Conservation (phyloP, 2,329 filamentous ascomycete species). For the Orbilia quercus region DNA sequence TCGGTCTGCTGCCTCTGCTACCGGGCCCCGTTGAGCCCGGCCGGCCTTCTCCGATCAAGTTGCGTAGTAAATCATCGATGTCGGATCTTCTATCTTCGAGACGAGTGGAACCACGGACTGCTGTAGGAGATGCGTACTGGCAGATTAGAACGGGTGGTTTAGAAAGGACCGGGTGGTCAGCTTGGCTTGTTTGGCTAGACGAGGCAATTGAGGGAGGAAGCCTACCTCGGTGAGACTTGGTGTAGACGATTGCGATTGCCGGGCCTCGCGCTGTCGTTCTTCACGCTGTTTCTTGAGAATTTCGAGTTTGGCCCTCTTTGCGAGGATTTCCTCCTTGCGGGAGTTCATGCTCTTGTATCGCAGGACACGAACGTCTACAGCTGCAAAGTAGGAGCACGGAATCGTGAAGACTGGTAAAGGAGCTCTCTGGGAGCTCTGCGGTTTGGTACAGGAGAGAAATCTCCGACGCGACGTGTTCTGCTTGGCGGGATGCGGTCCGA, state of each 20-base stretch:
- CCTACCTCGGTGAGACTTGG: constrained; percentile 79
- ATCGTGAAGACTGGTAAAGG: constrained; percentile 18
- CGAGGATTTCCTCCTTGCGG: constrained; percentile 93
- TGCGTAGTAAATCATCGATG: constrained; percentile 86
- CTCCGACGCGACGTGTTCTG: too few species aligned
- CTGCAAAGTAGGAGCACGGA: constrained; percentile 49
- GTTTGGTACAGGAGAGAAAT: not conserved
- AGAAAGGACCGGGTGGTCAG: constrained; percentile 32
- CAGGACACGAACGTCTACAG: constrained; percentile 32
- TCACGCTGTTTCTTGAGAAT: constrained; percentile 91
- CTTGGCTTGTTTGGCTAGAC: constrained; percentile 15
- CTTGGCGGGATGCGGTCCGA: not conserved
- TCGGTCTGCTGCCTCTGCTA: constrained; percentile 79
- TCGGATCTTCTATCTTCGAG: constrained; percentile 66
- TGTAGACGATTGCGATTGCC: constrained; percentile 77
- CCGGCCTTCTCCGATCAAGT: constrained; percentile 81
- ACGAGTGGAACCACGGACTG: constrained; percentile 35
- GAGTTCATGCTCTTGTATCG: constrained; percentile 68
- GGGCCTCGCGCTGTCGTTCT: constrained; percentile 79
- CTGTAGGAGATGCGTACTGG: constrained; percentile 51
- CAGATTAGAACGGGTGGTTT: constrained; percentile 18
- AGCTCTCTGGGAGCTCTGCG: constrained; percentile 10
- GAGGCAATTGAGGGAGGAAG: constrained; percentile 8
- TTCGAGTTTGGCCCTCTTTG: constrained; percentile 95
- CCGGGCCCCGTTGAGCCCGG: constrained; percentile 75